These are phyloP conservation scores for Furcasterigmium sp. DNA, from an alignment of 2,329 filamentous ascomycete genomes.

Conservation along the genomic window DNA sequence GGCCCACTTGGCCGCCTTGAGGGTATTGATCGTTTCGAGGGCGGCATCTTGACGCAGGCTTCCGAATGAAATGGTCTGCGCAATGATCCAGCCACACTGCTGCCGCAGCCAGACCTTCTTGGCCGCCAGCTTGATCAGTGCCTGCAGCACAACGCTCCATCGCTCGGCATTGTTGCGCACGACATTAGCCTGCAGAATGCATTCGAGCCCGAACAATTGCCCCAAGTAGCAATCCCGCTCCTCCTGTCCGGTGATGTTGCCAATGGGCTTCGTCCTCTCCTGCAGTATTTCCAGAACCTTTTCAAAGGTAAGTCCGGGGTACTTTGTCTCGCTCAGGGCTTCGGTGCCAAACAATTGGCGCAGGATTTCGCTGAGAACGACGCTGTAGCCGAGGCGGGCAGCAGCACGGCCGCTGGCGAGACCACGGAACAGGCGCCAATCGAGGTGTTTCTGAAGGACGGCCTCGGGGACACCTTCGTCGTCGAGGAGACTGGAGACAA, in stretches of 20 bases:
- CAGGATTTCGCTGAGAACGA: slow-evolving; percentile 79
- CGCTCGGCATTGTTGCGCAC: slow-evolving; percentile 56
- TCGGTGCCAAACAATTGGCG: slow-evolving; percentile 59
- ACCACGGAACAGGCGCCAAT: slow-evolving; percentile 73
- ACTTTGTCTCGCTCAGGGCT: slow-evolving; percentile 36
- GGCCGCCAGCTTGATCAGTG: slow-evolving; percentile 67
- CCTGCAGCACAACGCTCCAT: slow-evolving; percentile 65
- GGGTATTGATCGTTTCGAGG: slow-evolving; percentile 54
- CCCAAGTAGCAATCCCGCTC: slow-evolving; percentile 82
- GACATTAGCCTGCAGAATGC: slow-evolving; percentile 73
- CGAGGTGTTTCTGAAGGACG: slow-evolving; percentile 53
- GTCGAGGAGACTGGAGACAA: slow-evolving; percentile 50
- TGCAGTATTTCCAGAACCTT: slow-evolving; percentile 46
- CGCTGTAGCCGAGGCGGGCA: slow-evolving; percentile 80
- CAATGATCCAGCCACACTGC: slow-evolving; percentile 79
- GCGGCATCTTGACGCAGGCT: slow-evolving; percentile 54
- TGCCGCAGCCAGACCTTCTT: slow-evolving; percentile 87
- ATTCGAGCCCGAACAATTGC: slow-evolving; percentile 80
- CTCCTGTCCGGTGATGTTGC: slow-evolving; percentile 62
- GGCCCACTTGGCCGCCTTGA: slow-evolving; percentile 61
- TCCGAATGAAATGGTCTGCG: slow-evolving; percentile 56
- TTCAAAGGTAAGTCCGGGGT: slow-evolving; percentile 50
- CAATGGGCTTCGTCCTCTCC: slow-evolving; percentile 49
- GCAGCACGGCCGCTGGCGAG: slow-evolving; percentile 87
- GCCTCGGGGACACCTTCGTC: slow-evolving; percentile 44